Evolutionary conservation across 2,329 filamentous ascomycete genomes (phyloP).

Genomic region (Fusarium metavorans): DNA sequence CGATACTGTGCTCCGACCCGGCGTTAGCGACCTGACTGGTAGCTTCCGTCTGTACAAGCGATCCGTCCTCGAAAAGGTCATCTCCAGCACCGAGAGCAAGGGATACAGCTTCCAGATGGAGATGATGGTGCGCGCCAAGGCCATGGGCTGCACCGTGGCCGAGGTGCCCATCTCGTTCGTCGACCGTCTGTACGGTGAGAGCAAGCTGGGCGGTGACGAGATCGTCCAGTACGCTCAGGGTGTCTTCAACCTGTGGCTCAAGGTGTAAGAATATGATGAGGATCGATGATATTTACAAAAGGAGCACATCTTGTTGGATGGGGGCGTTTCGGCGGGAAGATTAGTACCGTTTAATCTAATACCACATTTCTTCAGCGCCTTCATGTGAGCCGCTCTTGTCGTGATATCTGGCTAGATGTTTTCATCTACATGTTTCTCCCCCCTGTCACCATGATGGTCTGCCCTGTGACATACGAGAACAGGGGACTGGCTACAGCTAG

Average conservation of each 20-base stretch:
- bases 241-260: conserved; percentile 81
- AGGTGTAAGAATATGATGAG: conserved; percentile 64
- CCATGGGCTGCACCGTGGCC: conserved; percentile 91
- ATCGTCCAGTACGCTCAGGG: conserved; percentile 97
- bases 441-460: conserved; percentile 89
- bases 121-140: conserved; percentile 97
- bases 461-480: conserved; percentile 86
- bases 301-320: conserved; percentile 40
- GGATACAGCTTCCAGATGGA: conserved; percentile 99
- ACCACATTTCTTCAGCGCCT: conserved; percentile 43
- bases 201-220: conserved; percentile 93
- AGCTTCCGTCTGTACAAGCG: conserved; percentile 97
- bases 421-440: conserved; percentile 69
- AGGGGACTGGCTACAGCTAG: conserved; percentile 84
- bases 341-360: conserved; percentile 49
- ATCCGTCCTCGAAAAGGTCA: conserved; percentile 88
- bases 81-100: conserved; percentile 91
- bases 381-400: background rate
- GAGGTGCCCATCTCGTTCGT: conserved; percentile 98
- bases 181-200: conserved; percentile 93
- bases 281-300: conserved; percentile 38
- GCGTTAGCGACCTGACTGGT: conserved; percentile 95
- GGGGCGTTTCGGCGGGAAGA: conserved; percentile 48
- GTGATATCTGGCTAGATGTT: background rate
- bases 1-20: conserved; percentile 91